A percentile compares a stretch with the other conserved stretches of the same genome.
phyloP scores from a whole-genome alignment of 2,329 filamentous ascomycete genomes.

The Colletotrichum horii region DNA sequence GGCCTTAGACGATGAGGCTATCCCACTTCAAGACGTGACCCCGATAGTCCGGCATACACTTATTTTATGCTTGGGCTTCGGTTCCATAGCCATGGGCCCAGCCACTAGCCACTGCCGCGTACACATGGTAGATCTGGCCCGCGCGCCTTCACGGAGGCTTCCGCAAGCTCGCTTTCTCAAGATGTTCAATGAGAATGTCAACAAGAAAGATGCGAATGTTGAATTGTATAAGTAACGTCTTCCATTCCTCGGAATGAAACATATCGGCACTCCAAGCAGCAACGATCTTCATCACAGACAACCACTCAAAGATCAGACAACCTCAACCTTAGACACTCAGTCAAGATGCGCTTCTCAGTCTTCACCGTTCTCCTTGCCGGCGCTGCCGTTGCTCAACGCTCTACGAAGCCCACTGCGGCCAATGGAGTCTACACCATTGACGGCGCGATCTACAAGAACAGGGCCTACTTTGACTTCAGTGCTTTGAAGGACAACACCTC shows the following conservation, averaged over 20 bases:
- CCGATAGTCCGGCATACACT: not conserved
- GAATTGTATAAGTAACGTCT: not conserved
- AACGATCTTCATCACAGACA: not conserved
- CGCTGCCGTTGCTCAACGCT: not conserved
- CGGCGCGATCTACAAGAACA: not conserved
- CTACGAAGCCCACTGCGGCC: not conserved
- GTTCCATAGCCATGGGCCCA: not conserved
- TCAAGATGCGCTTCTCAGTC: not conserved
- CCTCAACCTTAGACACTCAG: not conserved
- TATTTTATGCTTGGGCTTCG: not conserved
- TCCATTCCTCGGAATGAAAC: not conserved
- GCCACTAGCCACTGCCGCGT: not conserved
- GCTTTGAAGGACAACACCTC: not conserved
- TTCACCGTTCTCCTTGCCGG: not conserved
- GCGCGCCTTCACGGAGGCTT: not conserved
- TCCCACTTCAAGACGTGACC: not conserved
- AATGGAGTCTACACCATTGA: not conserved
- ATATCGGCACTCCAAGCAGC: not conserved
- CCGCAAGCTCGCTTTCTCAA: not conserved
- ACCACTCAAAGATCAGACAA: not conserved
- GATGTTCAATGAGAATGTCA: not conserved
- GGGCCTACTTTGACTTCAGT: constrained; percentile 3
- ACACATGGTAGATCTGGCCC: not conserved
- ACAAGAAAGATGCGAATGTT: not conserved
- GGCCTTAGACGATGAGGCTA: not conserved